These are phyloP conservation scores for Rhizoclosmatium sp. DNA, from an alignment of 192 early-diverging fungal genomes.

Conservation along the genomic window DNA sequence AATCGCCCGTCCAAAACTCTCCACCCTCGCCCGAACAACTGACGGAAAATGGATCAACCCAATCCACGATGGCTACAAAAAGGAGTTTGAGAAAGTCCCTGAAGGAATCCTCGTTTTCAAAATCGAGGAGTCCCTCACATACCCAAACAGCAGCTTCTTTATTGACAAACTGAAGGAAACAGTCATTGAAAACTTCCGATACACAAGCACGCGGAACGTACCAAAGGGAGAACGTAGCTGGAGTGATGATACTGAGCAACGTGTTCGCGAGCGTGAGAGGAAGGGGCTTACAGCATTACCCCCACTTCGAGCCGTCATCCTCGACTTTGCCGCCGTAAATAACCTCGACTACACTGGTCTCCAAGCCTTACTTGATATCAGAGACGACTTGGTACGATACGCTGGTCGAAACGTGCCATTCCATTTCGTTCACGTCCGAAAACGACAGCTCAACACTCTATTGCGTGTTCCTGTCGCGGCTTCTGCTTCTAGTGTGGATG, in stretches of 20 bases:
- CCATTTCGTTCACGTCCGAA: constrained; percentile 62
- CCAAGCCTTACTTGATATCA: constrained; percentile 75
- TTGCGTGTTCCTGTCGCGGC: constrained; percentile 2
- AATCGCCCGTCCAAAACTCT: constrained; percentile 71
- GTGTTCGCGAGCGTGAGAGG: constrained; percentile 2
- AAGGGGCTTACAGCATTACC: constrained; percentile 23
- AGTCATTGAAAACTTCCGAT: constrained; percentile 33
- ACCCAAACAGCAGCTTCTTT: constrained; percentile 72
- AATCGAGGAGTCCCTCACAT: constrained; percentile 68
- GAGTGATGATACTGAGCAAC: constrained; percentile 49
- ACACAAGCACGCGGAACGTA: constrained; percentile 14
- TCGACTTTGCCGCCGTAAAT: constrained; percentile 84
- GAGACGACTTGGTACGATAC: constrained; percentile 62
- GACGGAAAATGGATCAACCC: constrained; percentile 45
- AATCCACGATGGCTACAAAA: background rate
- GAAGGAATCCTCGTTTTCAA: constrained; percentile 77
- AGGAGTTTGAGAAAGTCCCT: constrained; percentile 34
- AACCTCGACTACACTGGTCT: constrained; percentile 86
- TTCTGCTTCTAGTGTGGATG: constrained; percentile 11
- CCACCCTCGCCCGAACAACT: constrained; percentile 42
- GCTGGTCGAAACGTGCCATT: constrained; percentile 56
- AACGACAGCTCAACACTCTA: constrained; percentile 34
- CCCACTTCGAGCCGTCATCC: constrained; percentile 72
- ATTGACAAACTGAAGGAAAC: constrained; percentile 36
- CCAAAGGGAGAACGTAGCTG: constrained; percentile 37